Percentiles rank a stretch among this genome's conserved stretches.
These are phyloP conservation scores for Aspergillus diversus DNA, from an alignment of 495 filamentous ascomycete genomes.

Conservation along the genomic window DNA sequence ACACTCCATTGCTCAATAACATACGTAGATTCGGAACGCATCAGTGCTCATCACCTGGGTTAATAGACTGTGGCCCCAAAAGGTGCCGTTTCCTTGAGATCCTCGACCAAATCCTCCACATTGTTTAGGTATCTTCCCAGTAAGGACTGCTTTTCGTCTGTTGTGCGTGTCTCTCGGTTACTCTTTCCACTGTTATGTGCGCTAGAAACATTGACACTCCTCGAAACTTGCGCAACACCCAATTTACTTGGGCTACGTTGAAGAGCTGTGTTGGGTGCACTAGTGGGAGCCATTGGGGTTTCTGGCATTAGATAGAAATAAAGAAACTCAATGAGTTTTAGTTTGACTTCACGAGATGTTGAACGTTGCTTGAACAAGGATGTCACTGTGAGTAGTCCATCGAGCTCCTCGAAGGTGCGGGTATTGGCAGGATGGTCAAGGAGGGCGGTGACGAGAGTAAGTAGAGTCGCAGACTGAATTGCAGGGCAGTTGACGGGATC, in stretches of 20 bases:
- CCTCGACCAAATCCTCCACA: conserved; percentile 89
- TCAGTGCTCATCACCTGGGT: conserved; percentile 15
- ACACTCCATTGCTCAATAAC: conserved; percentile 30
- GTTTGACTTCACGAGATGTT: conserved; percentile 84
- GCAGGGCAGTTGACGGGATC: conserved; percentile 90
- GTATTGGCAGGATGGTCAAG: conserved; percentile 83
- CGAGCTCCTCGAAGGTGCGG: conserved; percentile 88
- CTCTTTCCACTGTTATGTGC: conserved; percentile 38
- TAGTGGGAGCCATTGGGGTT: conserved; percentile 56
- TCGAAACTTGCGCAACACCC: conserved; percentile 40
- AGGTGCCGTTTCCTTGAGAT: conserved; percentile 76
- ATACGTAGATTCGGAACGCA: conserved; percentile 16
- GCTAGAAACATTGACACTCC: conserved; percentile 44
- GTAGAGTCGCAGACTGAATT: conserved; percentile 85
- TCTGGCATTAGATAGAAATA: conserved; percentile 99
- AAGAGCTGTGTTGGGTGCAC: conserved; percentile 46
- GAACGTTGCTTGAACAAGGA: conserved; percentile 85
- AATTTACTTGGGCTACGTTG: conserved; percentile 77
- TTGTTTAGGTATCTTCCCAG: conserved; percentile 83
- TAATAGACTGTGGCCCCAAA: conserved; percentile 52
- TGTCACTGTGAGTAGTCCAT: conserved; percentile 91
- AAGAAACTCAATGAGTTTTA: conserved; percentile 91
- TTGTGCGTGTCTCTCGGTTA: conserved; percentile 62
- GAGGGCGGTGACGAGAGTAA: conserved; percentile 87
- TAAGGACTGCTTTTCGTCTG: conserved; percentile 84